phyloP scores from a whole-genome alignment of 768 basidiomycete genomes.

The Termitomyces bulborhizus region DNA sequence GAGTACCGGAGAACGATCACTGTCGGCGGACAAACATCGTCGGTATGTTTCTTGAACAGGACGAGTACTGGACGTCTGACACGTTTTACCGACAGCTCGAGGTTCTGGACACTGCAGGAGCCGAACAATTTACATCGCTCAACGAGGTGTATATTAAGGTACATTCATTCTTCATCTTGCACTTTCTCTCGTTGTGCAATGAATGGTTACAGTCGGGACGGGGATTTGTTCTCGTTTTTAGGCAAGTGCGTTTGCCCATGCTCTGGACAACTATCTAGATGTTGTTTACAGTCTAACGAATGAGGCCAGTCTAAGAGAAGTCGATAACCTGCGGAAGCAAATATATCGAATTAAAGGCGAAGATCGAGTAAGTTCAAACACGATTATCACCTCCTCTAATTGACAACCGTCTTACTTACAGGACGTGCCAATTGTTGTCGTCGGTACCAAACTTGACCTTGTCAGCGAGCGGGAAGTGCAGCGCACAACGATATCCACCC shows the following conservation, averaged over 20 bases:
- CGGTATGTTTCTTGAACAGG: slow-evolving; percentile 34
- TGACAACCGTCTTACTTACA: slow-evolving; percentile 16
- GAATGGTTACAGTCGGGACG: slow-evolving; percentile 44
- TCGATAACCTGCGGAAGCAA: slow-evolving; percentile 74
- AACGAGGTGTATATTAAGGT: slow-evolving; percentile 84
- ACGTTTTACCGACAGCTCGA: slow-evolving; percentile 47
- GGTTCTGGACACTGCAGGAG: slow-evolving; percentile 78
- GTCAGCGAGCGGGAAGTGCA: slow-evolving; percentile 77
- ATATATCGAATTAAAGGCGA: slow-evolving; percentile 76
- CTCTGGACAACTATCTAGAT: slow-evolving; percentile 2
- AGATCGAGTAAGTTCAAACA: slow-evolving; percentile 40
- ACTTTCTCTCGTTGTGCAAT: slow-evolving; percentile 1
- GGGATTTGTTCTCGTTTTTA: slow-evolving; percentile 84
- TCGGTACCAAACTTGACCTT: slow-evolving; percentile 83
- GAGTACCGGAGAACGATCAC: slow-evolving; percentile 60
- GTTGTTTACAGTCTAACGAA: slow-evolving; percentile 59
- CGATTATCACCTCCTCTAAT: slow-evolving; percentile 1
- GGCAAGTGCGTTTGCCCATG: slow-evolving; percentile 29
- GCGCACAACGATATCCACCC: slow-evolving; percentile 52
- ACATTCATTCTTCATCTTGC: neutral
- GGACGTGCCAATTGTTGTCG: slow-evolving; percentile 76
- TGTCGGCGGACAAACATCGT: slow-evolving; percentile 59
- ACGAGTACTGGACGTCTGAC: neutral
- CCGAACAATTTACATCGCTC: slow-evolving; percentile 78
- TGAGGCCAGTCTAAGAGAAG: slow-evolving; percentile 74